phyloP scores from a whole-genome alignment of 1,284 basidiomycete genomes.

The Vanrija pseudolonga region DNA sequence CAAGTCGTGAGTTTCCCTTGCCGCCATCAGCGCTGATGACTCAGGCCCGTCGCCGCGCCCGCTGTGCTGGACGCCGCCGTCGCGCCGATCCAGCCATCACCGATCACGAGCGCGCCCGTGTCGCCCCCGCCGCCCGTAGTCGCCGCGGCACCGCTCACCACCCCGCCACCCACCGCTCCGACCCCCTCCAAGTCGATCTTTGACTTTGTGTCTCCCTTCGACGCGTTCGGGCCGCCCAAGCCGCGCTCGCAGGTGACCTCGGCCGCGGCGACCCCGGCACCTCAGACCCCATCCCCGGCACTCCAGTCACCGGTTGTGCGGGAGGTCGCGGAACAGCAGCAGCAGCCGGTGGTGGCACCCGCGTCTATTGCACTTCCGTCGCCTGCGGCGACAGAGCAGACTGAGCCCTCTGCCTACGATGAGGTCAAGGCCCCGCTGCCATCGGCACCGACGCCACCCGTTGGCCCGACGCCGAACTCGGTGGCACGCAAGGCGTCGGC shows the following conservation, averaged over 20 bases:
- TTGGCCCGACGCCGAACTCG: neutral
- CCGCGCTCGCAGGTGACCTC: slow-evolving; percentile 1
- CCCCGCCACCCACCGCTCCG: neutral
- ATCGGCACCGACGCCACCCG: neutral
- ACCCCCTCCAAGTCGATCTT: slow-evolving; percentile 31
- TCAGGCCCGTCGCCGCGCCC: neutral
- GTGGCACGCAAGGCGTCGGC: neutral
- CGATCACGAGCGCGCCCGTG: neutral
- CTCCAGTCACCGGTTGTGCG: neutral
- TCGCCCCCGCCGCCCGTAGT: neutral
- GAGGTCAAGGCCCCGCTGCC: neutral
- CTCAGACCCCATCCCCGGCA: neutral
- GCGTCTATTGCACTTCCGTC: neutral
- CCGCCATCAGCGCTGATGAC: neutral
- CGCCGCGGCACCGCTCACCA: neutral
- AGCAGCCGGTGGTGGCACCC: neutral
- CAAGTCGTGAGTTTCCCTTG: slow-evolving; percentile 7
- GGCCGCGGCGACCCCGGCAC: neutral
- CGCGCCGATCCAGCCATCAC: neutral
- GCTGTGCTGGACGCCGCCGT: slow-evolving; percentile 1
- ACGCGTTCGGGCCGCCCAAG: slow-evolving; percentile 33
- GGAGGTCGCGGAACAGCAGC: no score
- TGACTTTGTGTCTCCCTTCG: slow-evolving; percentile 45
- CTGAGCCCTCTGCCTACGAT: no score
- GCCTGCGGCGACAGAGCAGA: neutral